Percentiles rank a stretch among this genome's conserved stretches.
These are phyloP conservation scores for Penicillium griseofulvum DNA, from an alignment of 2,329 filamentous ascomycete species.

Conservation along the genomic window DNA sequence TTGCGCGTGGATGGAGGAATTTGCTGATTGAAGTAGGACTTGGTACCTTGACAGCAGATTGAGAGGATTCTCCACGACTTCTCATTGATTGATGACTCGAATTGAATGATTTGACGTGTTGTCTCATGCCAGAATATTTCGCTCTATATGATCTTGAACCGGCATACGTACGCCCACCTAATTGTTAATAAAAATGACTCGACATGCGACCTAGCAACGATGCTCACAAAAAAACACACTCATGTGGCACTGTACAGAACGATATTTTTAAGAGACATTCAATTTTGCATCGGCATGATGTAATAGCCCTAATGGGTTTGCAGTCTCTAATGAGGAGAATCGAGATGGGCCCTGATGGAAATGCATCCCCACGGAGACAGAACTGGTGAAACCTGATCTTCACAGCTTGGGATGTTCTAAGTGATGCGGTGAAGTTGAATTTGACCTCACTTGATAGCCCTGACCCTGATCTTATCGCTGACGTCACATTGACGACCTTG, in stretches of 20 bases:
- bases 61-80: neutral
- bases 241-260: neutral
- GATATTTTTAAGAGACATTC: neutral
- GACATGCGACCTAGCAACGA: too few relatives aligned
- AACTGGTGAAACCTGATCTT: neutral
- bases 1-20: neutral
- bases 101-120: neutral
- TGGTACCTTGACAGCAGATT: neutral
- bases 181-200: neutral
- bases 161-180: too few relatives aligned
- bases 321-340: neutral
- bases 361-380: neutral
- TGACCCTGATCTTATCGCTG: conserved; percentile 21
- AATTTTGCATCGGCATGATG: neutral
- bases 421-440: neutral
- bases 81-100: neutral
- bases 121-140: too few relatives aligned
- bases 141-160: too few relatives aligned
- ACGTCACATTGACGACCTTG: conserved; percentile 26
- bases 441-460: neutral
- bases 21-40: neutral
- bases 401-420: neutral
- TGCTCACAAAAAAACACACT: neutral
- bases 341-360: neutral
- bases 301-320: neutral